Conservation (phyloP, 352 stramenopile genomes). For the Pythium coloratum region DNA sequence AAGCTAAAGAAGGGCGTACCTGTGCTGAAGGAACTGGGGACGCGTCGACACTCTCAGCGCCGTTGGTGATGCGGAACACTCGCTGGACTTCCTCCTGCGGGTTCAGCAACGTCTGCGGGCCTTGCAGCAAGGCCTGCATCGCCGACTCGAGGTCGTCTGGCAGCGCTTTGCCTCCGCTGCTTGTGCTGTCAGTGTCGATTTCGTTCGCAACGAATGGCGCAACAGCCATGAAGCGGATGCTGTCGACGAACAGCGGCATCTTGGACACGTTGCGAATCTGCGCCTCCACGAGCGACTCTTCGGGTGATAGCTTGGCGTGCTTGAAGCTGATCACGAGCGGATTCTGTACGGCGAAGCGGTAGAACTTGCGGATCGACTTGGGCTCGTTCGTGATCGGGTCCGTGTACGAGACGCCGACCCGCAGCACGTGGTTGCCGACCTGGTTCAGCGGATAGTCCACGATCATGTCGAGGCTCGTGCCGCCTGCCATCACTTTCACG, state of each 20-base stretch:
- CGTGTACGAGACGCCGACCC: slow-evolving; percentile 75
- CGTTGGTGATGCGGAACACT: slow-evolving; percentile 56
- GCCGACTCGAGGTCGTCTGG: slow-evolving; percentile 17
- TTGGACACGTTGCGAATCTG: slow-evolving; percentile 86
- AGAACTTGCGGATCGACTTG: slow-evolving; percentile 91
- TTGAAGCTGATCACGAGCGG: slow-evolving; percentile 87
- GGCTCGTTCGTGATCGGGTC: slow-evolving; percentile 74
- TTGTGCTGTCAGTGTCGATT: slow-evolving; percentile 33
- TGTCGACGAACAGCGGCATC: slow-evolving; percentile 77
- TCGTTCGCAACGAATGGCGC: slow-evolving; percentile 52
- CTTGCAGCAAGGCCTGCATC: slow-evolving; percentile 32
- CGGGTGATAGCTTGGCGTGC: slow-evolving; percentile 44
- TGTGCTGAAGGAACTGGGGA: slow-evolving; percentile 10
- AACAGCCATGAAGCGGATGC: slow-evolving; percentile 72
- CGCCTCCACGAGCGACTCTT: slow-evolving; percentile 69
- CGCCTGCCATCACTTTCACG: slow-evolving; percentile 56
- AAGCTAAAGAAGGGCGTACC: not conserved
- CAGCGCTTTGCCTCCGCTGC: not conserved
- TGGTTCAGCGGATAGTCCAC: slow-evolving; percentile 90
- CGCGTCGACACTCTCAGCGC: slow-evolving; percentile 31
- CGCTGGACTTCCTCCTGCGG: slow-evolving; percentile 81
- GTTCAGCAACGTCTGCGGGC: slow-evolving; percentile 63
- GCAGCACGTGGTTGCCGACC: slow-evolving; percentile 85
- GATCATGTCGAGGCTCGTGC: slow-evolving; percentile 89
- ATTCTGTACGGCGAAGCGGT: slow-evolving; percentile 90